phyloP scores from a whole-genome alignment of 2,329 filamentous ascomycete species.

The Ophiocordyceps polyrhachis-furcata region DNA sequence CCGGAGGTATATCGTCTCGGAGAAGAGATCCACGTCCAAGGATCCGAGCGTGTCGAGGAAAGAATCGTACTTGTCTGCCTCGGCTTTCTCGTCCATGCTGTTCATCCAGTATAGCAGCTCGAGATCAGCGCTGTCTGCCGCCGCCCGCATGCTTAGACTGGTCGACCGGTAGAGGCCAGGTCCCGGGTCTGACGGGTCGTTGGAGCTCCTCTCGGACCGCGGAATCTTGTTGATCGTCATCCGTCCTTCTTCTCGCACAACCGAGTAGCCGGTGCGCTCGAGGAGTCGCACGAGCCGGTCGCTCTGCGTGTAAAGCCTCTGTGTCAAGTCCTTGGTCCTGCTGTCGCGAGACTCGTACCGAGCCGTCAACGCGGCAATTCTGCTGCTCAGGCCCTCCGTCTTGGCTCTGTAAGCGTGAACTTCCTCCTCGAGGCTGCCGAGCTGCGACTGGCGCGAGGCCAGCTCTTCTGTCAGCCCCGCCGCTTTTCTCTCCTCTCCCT shows the following conservation, averaged over 20 bases:
- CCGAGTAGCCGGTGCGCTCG: slow-evolving; percentile 69
- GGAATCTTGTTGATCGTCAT: slow-evolving; percentile 61
- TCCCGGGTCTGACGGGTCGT: slow-evolving; percentile 37
- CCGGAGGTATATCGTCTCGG: slow-evolving; percentile 70
- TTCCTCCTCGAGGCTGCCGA: slow-evolving; percentile 60
- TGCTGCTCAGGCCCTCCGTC: slow-evolving; percentile 32
- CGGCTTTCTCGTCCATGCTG: slow-evolving; percentile 41
- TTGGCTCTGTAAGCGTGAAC: slow-evolving; percentile 50
- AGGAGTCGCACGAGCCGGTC: slow-evolving; percentile 68
- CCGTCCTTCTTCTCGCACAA: slow-evolving; percentile 52
- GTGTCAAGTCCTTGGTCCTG: slow-evolving; percentile 67
- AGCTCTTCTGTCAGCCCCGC: slow-evolving; percentile 50
- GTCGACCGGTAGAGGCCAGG: slow-evolving; percentile 35
- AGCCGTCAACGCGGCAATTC: slow-evolving; percentile 28
- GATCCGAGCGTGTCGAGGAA: slow-evolving; percentile 56
- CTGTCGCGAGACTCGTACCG: slow-evolving; percentile 52
- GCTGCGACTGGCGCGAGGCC: slow-evolving; percentile 55
- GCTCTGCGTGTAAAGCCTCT: slow-evolving; percentile 65
- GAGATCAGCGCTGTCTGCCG: slow-evolving; percentile 46
- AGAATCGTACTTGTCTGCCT: slow-evolving; percentile 53
- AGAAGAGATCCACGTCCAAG: slow-evolving; percentile 71
- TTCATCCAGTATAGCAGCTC: slow-evolving; percentile 71
- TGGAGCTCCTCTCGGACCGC: slow-evolving; percentile 33
- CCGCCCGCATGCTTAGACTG: slow-evolving; percentile 31
- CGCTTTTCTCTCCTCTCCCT: slow-evolving; percentile 57